Conservation (phyloP, 768 basidiomycete genomes). For the Lactarius hatsudake region DNA sequence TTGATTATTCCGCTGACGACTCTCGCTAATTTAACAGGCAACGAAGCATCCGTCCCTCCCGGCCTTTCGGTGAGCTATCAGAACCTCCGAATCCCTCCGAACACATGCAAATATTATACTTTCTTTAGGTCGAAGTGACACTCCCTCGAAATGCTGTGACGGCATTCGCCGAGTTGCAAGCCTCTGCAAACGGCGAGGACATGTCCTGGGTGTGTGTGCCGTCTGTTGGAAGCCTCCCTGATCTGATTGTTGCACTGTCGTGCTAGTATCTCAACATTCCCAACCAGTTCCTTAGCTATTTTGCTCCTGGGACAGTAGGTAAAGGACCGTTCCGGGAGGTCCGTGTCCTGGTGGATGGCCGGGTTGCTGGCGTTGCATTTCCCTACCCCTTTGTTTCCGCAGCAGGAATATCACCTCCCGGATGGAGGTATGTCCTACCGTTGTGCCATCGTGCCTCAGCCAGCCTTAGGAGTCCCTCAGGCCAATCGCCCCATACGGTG, state of each 20-base stretch:
- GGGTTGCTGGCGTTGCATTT: slow-evolving; percentile 54
- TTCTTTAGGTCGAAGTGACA: slow-evolving; percentile 57
- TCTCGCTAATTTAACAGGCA: slow-evolving; percentile 54
- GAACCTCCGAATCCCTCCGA: not conserved
- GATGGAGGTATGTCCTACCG: slow-evolving; percentile 55
- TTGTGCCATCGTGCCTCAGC: not conserved
- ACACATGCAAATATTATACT: slow-evolving; percentile 12
- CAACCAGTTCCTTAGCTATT: slow-evolving; percentile 51
- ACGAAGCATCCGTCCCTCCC: slow-evolving; percentile 72
- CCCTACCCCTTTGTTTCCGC: slow-evolving; percentile 40
- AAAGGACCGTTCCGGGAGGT: slow-evolving; percentile 62
- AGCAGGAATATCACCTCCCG: slow-evolving; percentile 49
- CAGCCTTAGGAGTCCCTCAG: not conserved
- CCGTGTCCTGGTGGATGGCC: slow-evolving; percentile 56
- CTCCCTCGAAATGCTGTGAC: slow-evolving; percentile 67
- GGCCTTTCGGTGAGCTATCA: slow-evolving; percentile 54
- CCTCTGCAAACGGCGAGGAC: slow-evolving; percentile 60
- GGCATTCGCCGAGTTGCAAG: slow-evolving; percentile 67
- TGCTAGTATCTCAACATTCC: slow-evolving; percentile 64
- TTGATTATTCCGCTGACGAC: slow-evolving; percentile 68
- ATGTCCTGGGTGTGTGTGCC: slow-evolving; percentile 67
- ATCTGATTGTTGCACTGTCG: not conserved
- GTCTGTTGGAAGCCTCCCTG: not conserved
- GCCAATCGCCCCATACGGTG: too few relatives aligned
- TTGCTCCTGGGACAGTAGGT: slow-evolving; percentile 48